Evolutionary conservation across 192 early-diverging fungal species (phyloP), one percentile per base, ranked within the genome.

Genomic region (Piromyces sp.): DNA sequence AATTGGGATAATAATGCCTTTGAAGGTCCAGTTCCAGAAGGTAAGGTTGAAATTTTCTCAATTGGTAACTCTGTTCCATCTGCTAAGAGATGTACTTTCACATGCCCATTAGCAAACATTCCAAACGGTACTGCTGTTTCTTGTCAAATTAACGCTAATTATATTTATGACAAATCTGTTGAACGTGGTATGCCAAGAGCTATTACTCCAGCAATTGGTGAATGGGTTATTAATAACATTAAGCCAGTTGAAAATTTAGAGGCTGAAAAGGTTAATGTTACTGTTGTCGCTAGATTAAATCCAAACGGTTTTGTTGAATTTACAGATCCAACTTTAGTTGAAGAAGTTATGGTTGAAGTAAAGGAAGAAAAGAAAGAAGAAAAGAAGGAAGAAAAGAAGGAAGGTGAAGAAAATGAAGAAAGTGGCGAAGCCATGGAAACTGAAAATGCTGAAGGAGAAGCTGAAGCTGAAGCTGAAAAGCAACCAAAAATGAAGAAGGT

Each of bases 211-310:
- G 91, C 91, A 89, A 93, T 99, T 85, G 95, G 95, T 79, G 91
- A 89, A 78, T 97, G 94, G 89, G 91, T 90, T 38, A 86, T 99
- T 86, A 93, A 93, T 87, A 92, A 94, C 79, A 96, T 99, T 84
- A 89, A 88, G 84, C 83, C 85, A 80, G 37, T 81, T 30, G 86
- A 84, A 78, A 30, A 30, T 30, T 29, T 29, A n/a, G 81, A 81
- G 31, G 80, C 83, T 19, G 84, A 84, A 30, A 91, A 90, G 83
- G 89, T 94, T 78, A 93, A 93, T 68, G 86, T 99, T 88, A 96
- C 95, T 89, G 93, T 97, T 86, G 97, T 96, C 92, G 93, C 93
- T 33, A 89, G 91, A 81, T 89, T 99, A 82, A 95, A 97, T 85
- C 89, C 91, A 81, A 94, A 95, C 87, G 92, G 95, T 83, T 86